These are phyloP conservation scores for Massospora cicadina DNA, from an alignment of 371 early-diverging fungal genomes.

Conservation along the genomic window DNA sequence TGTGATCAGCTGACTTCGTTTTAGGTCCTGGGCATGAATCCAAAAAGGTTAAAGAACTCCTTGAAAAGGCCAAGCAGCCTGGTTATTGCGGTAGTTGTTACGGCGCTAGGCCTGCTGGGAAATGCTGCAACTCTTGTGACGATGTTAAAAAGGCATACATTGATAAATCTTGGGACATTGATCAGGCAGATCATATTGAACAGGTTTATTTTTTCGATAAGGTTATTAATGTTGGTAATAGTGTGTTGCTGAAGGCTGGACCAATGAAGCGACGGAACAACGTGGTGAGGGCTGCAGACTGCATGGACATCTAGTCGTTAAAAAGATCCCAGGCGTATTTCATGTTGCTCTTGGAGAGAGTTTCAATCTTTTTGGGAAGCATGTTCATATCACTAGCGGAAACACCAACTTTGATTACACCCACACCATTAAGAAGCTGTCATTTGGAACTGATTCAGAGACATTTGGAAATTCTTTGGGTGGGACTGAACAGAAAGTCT, in stretches of 20 bases:
- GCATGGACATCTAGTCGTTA: conserved; percentile 60
- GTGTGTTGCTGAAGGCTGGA: conserved; percentile 77
- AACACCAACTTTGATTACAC: conserved; percentile 47
- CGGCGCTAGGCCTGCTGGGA: conserved; percentile 38
- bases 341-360: conserved; percentile 84
- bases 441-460: conserved; percentile 52
- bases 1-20: not conserved
- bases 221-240: conserved; percentile 15
- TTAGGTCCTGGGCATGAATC: not conserved
- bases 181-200: conserved; percentile 48
- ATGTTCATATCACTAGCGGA: conserved; percentile 52
- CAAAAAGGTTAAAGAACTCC: not conserved
- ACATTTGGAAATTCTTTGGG: conserved; percentile 65
- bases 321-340: conserved; percentile 83
- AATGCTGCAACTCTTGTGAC: conserved; percentile 92
- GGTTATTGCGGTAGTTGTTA: conserved; percentile 80
- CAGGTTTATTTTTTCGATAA: conserved; percentile 33
- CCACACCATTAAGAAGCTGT: conserved; percentile 64
- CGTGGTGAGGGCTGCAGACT: conserved; percentile 80
- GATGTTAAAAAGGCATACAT: conserved; percentile 77
- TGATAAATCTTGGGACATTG: conserved; percentile 62
- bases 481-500: conserved; percentile 27
- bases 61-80: conserved; percentile 2
- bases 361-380: conserved; percentile 59
- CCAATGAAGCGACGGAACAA: conserved; percentile 52